Base-by-base conservation (phyloP, 768 basidiomycete species). In the Lentinula sp. region DNA sequence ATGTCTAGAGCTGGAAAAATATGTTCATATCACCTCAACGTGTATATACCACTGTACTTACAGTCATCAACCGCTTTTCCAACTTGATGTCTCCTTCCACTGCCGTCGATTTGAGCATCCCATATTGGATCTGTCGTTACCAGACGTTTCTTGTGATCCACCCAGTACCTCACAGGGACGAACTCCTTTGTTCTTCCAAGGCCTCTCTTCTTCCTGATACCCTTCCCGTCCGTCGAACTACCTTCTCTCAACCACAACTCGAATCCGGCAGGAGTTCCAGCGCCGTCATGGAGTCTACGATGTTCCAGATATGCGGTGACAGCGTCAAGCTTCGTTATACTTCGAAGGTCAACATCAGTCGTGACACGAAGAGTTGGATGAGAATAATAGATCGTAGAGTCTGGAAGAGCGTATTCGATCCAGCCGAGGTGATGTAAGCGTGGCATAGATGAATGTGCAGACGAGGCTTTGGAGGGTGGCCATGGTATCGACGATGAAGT, bases 391-490 rank as follows among this genome's bases (percentile, higher is more conserved):
- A 81, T 74, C 4, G 80, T 73, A 9, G 83, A 83, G 65, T 91
- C 88, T 1, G 91, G 91, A n/a, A 93, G 82, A 21, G 81, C 76
- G 68, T 89, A 84, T 67, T 87, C 88, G 52, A 82, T 76, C 91
- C 91, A 93, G 3, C 91, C 91, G 18, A 86, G 80, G 11, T 81
- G 76, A 64, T 78, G 78, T 4, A 83, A 74, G 3, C 74, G 71
- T 16, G 73, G 75, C 68, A 64, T 55, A 61, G 66, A 35, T 55
- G 61, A 64, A 67, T 35, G 61, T 60, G 43, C 62, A 61, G 21
- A 64, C 61, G 10, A 69, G 59, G 1, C 66, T 18, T 60, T 60
- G 4, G 32, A 50, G 60, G 65, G 70, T 58, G 57, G 72, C 52
- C 66, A 46, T 52, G 57, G 40, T 28, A 63, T 58, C 13, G 57